Percentiles rank a stretch among this genome's conserved stretches.
phyloP scores from a whole-genome alignment of 2,329 filamentous ascomycete genomes.

The Penicillium psychrosexuale region DNA sequence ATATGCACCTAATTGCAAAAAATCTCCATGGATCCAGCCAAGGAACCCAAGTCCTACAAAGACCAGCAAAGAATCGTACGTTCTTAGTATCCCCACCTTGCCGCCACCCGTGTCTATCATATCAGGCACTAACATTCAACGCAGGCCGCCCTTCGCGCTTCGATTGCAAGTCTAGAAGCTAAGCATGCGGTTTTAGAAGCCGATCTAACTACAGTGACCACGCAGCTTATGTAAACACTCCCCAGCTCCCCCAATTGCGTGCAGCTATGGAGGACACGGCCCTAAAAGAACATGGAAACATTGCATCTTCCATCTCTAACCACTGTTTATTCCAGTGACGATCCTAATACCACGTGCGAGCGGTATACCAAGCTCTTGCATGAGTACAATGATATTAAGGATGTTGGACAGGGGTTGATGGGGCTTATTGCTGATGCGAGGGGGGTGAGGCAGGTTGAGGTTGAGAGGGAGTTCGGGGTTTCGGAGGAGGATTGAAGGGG shows the following conservation, averaged over 20 bases:
- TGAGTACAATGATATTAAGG: conserved; percentile 68
- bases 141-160: conserved; percentile 24
- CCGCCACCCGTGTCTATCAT: not conserved
- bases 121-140: not conserved
- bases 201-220: conserved; percentile 34
- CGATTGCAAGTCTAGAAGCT: conserved; percentile 43
- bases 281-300: not conserved
- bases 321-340: conserved; percentile 23
- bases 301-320: conserved; percentile 2
- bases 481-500: conserved; percentile 32
- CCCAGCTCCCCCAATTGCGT: not conserved
- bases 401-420: conserved; percentile 64
- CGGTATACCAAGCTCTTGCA: conserved; percentile 64
- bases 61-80: conserved; percentile 21
- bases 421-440: conserved; percentile 65
- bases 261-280: not conserved
- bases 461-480: conserved; percentile 42
- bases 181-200: conserved; percentile 43
- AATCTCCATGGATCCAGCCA: not conserved
- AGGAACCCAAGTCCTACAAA: not conserved
- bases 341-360: conserved; percentile 55
- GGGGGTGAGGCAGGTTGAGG: conserved; percentile 52
- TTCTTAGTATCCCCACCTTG: not conserved
- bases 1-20: not conserved
- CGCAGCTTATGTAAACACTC: conserved; percentile 36